Evolutionary conservation across 2,329 filamentous ascomycete species (phyloP).

Genomic region (Colletotrichum graminicola): DNA sequence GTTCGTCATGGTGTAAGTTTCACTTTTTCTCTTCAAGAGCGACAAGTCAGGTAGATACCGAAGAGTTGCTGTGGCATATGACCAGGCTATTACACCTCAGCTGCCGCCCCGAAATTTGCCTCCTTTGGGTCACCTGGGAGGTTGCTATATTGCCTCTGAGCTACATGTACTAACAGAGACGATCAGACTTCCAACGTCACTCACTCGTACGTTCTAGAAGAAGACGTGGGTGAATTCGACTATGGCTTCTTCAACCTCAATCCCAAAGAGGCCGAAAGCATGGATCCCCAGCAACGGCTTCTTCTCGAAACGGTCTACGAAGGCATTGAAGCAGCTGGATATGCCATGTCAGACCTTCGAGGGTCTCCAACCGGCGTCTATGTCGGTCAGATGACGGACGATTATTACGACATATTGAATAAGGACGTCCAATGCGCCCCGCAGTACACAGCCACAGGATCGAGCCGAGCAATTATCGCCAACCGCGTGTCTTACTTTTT

Average conservation of each 20-base stretch:
- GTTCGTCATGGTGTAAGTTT: conserved; percentile 1
- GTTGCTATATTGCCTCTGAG: too few species aligned
- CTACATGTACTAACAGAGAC: too few species aligned
- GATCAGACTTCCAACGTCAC: conserved; percentile 40
- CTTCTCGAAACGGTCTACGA: conserved; percentile 53
- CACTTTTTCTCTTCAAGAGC: too few species aligned
- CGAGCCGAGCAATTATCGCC: conserved; percentile 50
- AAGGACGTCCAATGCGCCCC: conserved; percentile 46
- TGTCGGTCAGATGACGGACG: conserved; percentile 43
- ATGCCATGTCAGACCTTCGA: conserved; percentile 7
- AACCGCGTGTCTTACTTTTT: conserved; percentile 51
- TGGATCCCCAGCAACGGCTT: conserved; percentile 45
- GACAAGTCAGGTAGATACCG: too few species aligned
- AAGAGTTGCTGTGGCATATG: too few species aligned
- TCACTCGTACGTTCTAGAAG: conserved; percentile 43
- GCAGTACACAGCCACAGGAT: conserved; percentile 49
- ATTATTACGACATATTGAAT: conserved; percentile 44
- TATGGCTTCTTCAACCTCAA: conserved; percentile 47
- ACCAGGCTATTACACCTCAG: too few species aligned
- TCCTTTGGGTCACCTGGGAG: too few species aligned
- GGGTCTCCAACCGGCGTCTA: conserved; percentile 3
- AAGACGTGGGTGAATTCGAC: conserved; percentile 44
- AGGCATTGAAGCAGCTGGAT: conserved; percentile 44
- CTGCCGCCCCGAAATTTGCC: too few species aligned
- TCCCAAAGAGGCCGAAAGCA: conserved; percentile 44